Conservation (phyloP, 805 yeast species). For the Kazachstania taianensis region DNA sequence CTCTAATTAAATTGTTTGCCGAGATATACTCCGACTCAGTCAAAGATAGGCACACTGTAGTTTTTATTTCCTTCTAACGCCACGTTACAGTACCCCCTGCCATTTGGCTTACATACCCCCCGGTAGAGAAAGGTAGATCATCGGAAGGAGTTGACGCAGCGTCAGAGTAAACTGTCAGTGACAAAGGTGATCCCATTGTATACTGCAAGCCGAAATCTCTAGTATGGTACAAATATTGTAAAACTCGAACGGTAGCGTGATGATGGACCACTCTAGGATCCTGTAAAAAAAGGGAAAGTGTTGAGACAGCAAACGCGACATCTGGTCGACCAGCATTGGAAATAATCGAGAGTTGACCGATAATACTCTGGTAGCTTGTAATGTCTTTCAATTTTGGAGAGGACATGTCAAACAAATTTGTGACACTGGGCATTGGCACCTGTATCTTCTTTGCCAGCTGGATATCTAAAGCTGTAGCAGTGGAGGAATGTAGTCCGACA, state of each 20-base stretch:
- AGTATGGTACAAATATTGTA: constrained; percentile 7
- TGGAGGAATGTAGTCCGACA: constrained; percentile 4
- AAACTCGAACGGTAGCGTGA: constrained; percentile 1
- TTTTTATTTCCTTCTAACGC: constrained; percentile 13
- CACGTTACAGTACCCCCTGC: constrained; percentile 7
- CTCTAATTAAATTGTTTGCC: constrained; percentile 6
- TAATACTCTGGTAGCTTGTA: constrained; percentile 5
- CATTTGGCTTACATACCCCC: constrained; percentile 7
- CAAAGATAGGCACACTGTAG: constrained; percentile 6
- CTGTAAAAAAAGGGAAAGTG: constrained; percentile 5
- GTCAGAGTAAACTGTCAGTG: constrained; percentile 2
- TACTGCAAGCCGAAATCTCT: constrained; percentile 3
- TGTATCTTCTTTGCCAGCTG: not conserved
- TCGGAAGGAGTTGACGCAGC: constrained; percentile 6
- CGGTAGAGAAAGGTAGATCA: constrained; percentile 8
- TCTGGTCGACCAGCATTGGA: constrained; percentile 11
- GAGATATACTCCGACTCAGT: constrained; percentile 9
- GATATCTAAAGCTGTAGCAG: not conserved
- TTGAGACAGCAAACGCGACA: constrained; percentile 6
- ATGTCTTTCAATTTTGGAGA: not conserved
- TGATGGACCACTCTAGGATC: constrained; percentile 5
- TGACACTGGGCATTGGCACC: not conserved
- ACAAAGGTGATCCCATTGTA: not conserved
- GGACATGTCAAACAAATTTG: not conserved
- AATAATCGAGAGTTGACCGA: constrained; percentile 5